Evolutionary conservation across 768 basidiomycete species (phyloP).

Genomic region (Gloeopeniophorella convolvens): DNA sequence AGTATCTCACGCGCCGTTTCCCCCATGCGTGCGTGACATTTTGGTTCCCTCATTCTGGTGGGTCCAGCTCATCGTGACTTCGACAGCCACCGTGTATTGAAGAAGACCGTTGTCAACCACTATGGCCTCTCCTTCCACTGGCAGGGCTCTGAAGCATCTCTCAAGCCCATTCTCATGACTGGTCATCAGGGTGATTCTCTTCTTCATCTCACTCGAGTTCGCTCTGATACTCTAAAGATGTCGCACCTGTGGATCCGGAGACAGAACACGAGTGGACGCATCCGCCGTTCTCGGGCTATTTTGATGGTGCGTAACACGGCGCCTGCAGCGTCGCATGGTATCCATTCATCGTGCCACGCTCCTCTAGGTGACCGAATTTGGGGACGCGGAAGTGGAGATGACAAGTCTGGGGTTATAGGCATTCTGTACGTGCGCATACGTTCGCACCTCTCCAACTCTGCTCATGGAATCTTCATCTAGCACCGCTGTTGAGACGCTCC

Average conservation of each 20-base stretch:
- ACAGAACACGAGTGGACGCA: constrained; percentile 47
- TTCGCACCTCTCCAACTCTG: neutral
- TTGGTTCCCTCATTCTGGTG: too few species aligned
- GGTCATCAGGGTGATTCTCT: constrained; percentile 69
- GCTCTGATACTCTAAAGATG: constrained; percentile 46
- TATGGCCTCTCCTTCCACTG: constrained; percentile 72
- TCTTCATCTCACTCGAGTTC: too few species aligned
- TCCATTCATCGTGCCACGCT: too few species aligned
- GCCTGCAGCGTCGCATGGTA: too few species aligned
- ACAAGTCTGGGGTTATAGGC: constrained; percentile 66
- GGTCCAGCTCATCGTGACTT: too few species aligned
- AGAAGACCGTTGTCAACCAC: constrained; percentile 66
- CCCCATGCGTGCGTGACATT: constrained; percentile 36
- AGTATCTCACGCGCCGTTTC: constrained; percentile 33
- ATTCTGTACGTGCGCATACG: constrained; percentile 39
- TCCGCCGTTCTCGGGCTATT: constrained; percentile 54
- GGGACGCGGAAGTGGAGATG: constrained; percentile 71
- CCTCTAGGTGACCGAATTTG: constrained; percentile 53
- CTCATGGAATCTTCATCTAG: too few species aligned
- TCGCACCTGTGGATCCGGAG: constrained; percentile 51
- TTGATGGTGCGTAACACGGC: constrained; percentile 43
- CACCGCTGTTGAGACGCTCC: constrained; percentile 54
- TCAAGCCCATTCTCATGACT: constrained; percentile 68
- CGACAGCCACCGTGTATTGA: constrained; percentile 53
- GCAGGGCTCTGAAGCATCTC: constrained; percentile 50